phyloP scores from a whole-genome alignment of 164 flowering plant species.

The grape (Vitis vinifera) region ASM3070453v1 NC_081821.1:19891001-19891500 shows the following conservation, averaged over 20 bases:
- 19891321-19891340: conserved; percentile 73
- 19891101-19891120: too few relatives aligned
- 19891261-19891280: conserved; percentile 46
- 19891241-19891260: conserved; percentile 73
- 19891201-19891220: conserved; percentile 73
- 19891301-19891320: conserved; percentile 59
- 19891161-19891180: too few relatives aligned
- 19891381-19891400: conserved; percentile 65
- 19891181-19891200: conserved; percentile 48
- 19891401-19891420: conserved; percentile 7
- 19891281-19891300: conserved; percentile 52
- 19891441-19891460: conserved; percentile 17
- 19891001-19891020: too few relatives aligned
- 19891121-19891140: conserved; percentile 32
- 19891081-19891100: too few relatives aligned
- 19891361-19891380: conserved; percentile 58
- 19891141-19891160: too few relatives aligned
- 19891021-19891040: too few relatives aligned
- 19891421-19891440: conserved; percentile 19
- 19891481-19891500: conserved; percentile 38
- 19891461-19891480: conserved; percentile 17
- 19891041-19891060: too few relatives aligned
- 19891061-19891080: too few relatives aligned
- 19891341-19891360: conserved; percentile 71
- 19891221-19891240: conserved; percentile 73